phyloP scores from a whole-genome alignment of 371 early-diverging fungal genomes.

The Mucor piriformis region DNA sequence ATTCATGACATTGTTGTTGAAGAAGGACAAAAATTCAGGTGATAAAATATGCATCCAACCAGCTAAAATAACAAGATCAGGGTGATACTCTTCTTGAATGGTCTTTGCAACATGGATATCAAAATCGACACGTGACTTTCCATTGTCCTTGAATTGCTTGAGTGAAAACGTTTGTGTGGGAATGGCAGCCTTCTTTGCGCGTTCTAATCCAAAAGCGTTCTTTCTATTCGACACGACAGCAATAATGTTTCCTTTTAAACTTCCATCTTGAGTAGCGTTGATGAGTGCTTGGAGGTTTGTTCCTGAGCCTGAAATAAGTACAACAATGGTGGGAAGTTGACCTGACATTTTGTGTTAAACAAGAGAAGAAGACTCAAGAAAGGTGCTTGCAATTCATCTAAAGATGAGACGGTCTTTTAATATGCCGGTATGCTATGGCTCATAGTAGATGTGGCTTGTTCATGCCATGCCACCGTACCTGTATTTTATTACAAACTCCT shows the following conservation, averaged over 20 bases:
- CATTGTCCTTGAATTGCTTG: constrained; percentile 79
- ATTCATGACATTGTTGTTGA: constrained; percentile 77
- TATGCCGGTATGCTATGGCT: neutral
- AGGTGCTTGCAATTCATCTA: neutral
- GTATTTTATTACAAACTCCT: neutral
- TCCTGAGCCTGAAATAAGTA: constrained; percentile 94
- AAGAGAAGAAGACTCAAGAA: neutral
- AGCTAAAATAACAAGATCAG: constrained; percentile 89
- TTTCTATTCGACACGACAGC: constrained; percentile 83
- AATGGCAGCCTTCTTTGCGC: constrained; percentile 81
- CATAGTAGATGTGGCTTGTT: neutral
- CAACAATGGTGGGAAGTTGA: constrained; percentile 68
- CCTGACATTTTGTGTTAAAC: constrained; percentile 6
- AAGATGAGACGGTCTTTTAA: constrained; percentile 9
- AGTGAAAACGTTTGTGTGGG: constrained; percentile 80
- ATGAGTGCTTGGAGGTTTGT: constrained; percentile 97
- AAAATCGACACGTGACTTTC: constrained; percentile 84
- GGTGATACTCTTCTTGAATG: constrained; percentile 60
- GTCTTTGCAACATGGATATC: constrained; percentile 82
- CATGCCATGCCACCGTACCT: no score
- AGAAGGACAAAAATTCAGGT: constrained; percentile 79
- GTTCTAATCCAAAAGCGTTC: constrained; percentile 80
- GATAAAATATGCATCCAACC: constrained; percentile 98
- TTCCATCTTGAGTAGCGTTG: constrained; percentile 67
- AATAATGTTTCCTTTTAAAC: constrained; percentile 59